phyloP scores from a whole-genome alignment of 805 yeast species.

The Ogataea nakhonphanomensis region DNA sequence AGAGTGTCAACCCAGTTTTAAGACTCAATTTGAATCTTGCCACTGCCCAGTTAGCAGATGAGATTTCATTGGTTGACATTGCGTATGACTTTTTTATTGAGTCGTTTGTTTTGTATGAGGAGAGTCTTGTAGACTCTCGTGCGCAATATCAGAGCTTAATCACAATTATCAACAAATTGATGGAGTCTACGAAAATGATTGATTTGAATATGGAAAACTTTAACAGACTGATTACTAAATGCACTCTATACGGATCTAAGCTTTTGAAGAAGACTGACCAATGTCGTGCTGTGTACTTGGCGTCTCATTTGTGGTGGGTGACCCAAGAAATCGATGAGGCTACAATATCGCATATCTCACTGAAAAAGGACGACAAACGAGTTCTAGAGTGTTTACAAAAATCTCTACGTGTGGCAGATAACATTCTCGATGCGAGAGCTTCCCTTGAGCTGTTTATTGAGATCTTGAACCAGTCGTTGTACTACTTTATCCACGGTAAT shows the following conservation, averaged over 20 bases:
- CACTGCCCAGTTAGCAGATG: constrained; percentile 78
- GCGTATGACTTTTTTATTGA: constrained; percentile 87
- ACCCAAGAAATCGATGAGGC: constrained; percentile 45
- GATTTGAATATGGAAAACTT: constrained; percentile 54
- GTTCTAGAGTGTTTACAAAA: constrained; percentile 90
- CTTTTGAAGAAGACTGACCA: constrained; percentile 90
- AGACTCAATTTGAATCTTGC: constrained; percentile 52
- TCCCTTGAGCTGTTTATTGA: constrained; percentile 85
- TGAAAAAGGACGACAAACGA: constrained; percentile 51
- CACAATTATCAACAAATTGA: constrained; percentile 44
- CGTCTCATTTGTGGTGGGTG: constrained; percentile 95
- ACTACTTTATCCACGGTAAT: constrained; percentile 81
- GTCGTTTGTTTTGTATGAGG: constrained; percentile 82
- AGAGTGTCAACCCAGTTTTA: constrained; percentile 29
- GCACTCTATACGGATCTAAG: constrained; percentile 85
- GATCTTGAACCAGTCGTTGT: constrained; percentile 79
- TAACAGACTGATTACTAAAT: constrained; percentile 76
- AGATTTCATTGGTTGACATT: constrained; percentile 63
- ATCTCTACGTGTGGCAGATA: constrained; percentile 85
- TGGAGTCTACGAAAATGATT: constrained; percentile 40
- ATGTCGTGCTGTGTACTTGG: constrained; percentile 82
- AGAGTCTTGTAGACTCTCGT: constrained; percentile 46
- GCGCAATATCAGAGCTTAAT: constrained; percentile 48
- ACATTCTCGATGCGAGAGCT: constrained; percentile 77
- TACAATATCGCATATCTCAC: constrained; percentile 23